phyloP scores from a whole-genome alignment of 371 early-diverging fungal genomes.

The Mucor mucedo region DNA sequence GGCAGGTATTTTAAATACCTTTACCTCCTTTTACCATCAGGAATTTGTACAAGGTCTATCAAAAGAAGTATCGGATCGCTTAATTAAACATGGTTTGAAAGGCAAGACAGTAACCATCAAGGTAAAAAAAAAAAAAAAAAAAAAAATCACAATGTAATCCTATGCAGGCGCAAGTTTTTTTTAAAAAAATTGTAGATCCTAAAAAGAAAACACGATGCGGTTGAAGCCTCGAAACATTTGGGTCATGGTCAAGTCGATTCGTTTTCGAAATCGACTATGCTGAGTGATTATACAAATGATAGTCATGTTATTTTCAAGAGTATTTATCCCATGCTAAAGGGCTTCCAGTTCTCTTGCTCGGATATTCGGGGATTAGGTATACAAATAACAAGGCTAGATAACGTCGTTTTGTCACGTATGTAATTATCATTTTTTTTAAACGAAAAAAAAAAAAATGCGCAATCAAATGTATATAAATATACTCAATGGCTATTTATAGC shows the following conservation, averaged over 20 bases:
- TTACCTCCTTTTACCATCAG: constrained; percentile 3
- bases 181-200: constrained; percentile 33
- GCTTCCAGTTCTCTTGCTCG: constrained; percentile 48
- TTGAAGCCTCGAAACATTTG: constrained; percentile 61
- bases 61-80: constrained; percentile 57
- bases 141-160: no score
- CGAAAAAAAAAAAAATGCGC: background rate
- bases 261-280: constrained; percentile 57
- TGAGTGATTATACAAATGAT: constrained; percentile 55
- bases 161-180: no score
- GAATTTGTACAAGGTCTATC: constrained; percentile 56
- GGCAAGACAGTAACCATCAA: constrained; percentile 65
- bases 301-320: constrained; percentile 46
- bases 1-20: no score
- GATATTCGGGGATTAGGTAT: constrained; percentile 74
- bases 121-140: constrained; percentile 29
- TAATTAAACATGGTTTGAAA: constrained; percentile 49
- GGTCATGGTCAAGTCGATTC: constrained; percentile 74
- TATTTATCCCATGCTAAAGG: constrained; percentile 49
- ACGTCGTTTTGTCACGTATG: constrained; percentile 11
- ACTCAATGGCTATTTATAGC: constrained; percentile 4
- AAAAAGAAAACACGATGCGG: constrained; percentile 53
- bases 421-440: no score
- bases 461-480: no score
- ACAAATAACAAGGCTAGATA: constrained; percentile 62